Evolutionary conservation across 805 yeast species (phyloP).

Genomic region (Wickerhamiella bombiphila): DNA sequence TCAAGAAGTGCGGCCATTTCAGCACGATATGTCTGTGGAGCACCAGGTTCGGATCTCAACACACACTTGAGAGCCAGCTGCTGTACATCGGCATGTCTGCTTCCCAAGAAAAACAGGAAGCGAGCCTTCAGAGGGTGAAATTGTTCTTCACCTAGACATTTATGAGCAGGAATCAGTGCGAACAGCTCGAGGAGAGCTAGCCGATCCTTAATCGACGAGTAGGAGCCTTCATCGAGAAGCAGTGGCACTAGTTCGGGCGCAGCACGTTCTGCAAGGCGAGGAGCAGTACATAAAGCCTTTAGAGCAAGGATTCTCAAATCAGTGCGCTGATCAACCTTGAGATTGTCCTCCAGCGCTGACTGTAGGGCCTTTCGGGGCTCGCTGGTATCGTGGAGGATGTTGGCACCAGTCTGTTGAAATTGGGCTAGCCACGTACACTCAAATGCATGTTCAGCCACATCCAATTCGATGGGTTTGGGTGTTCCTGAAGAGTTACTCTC

Average conservation of each 20-base stretch:
- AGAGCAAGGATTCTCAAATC: constrained; percentile 41
- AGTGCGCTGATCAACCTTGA: constrained; percentile 6
- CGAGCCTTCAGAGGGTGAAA: constrained; percentile 40
- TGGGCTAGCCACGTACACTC: constrained; percentile 10
- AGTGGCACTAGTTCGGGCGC: constrained; percentile 38
- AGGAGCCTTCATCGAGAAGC: constrained; percentile 25
- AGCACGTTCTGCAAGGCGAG: constrained; percentile 54
- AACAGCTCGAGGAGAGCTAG: constrained; percentile 41
- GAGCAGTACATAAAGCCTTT: constrained; percentile 41
- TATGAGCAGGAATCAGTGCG: constrained; percentile 43
- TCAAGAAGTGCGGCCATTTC: constrained; percentile 63
- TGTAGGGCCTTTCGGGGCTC: neutral
- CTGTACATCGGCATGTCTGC: constrained; percentile 49
- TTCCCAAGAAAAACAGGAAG: constrained; percentile 43
- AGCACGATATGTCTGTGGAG: constrained; percentile 56
- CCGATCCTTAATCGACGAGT: constrained; percentile 20
- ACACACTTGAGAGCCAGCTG: constrained; percentile 57
- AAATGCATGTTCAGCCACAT: constrained; percentile 4
- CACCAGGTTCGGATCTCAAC: no score
- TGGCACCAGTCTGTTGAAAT: constrained; percentile 9
- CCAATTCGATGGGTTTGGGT: no score
- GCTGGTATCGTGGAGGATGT: constrained; percentile 5
- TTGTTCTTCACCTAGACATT: no score
- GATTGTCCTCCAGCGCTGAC: neutral
- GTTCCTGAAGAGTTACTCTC: no score